Evolutionary conservation across 352 stramenopile species (phyloP), one percentile per base, ranked within the genome.

Genomic region (Pseudoperonospora humuli): DNA sequence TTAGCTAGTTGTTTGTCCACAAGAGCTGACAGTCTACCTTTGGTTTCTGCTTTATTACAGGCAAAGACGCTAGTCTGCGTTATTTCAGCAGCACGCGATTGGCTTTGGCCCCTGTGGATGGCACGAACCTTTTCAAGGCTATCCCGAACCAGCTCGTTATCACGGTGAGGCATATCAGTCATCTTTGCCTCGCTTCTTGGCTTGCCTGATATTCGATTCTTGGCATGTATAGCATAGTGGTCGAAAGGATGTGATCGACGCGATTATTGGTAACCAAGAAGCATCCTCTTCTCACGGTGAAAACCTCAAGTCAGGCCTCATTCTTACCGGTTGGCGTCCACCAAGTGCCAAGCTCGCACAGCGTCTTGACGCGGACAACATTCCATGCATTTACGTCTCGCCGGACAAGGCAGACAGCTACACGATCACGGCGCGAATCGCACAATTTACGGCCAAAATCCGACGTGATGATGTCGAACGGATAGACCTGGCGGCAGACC

Each of bases 11-110:
- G n/a, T n/a, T 9, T 19, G 11, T 31, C 3, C 3, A 5, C 17
- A 21, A 25, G 29, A 39, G 28, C 32, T 49, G 20, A 27, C 15
- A 34, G 8, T 11, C 20, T 39, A 21, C 33, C 31, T 11, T 42
- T 19, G 25, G 8, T 45, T 48, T 29, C 7, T 37, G 3, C 50
- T 28, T 21, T 9, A 39, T 40, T 21, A 20, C 11, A 84, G 72
- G 72, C 27, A 70, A 75, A 34, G 70, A 85, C 20, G 73, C 73
- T 20, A 77, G 82, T 49, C 49, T 86, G 49, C 76, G 79, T 20
- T 89, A 93, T 61, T 93, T 93, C 45, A 85, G 64, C 47, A 88
- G 77, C 61, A 87, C 76, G 13, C 67, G 80, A n/a, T 65, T 93
- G 26, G 80, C 80, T 20, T 52, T 93, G 26, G 80, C 80, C 13